Base-by-base conservation (phyloP, 2,329 filamentous ascomycete genomes). In the Beauveria australis region DNA sequence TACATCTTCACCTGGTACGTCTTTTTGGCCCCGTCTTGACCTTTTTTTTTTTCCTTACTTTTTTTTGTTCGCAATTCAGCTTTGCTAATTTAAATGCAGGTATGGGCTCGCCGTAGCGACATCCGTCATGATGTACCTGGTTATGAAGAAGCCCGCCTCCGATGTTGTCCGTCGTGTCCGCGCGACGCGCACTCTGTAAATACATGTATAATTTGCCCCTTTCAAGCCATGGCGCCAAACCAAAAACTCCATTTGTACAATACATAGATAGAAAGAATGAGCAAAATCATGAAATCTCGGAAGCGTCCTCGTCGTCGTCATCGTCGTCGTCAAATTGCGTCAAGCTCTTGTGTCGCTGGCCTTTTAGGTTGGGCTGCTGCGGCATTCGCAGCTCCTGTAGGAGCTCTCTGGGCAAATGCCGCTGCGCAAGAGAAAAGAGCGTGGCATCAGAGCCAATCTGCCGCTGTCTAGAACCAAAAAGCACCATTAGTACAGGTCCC, bases 1-100 rank as follows among this genome's bases (percentile, higher is more conserved):
- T 99, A 99, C 75, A 99, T 99, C 67, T 94, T 97, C 74, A 99
- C 94, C 66, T 99, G 94, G 94, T 97, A 84, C 70, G 86, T 75
- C 37, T 33, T n/a, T 3, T 51, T 3, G 26, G 7, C 1, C 22
- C 4, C 14, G 12, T 22, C 4, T 12, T 37, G 12, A 16, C 19
- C 3, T 9, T 30, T 26, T 8, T 9, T 9, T 30, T 30, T 9
- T 5, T 24, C 5, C 3, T 3, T 24, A 22, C 3, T 24, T 24
- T 4, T 24, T 24, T 4, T 24, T 3, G 3, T 24, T 24, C 24
- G 24, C 24, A 24, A 33, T 43, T 40, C 47, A 24, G 24, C 16
- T 22, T 22, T n/a, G 19, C 47, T 59, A 52, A 59, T 18, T 22
- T 22, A 22, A 12, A 4, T 60, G 46, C 66, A 96, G 92, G 92